Evolutionary conservation across 75 land plant species (phyloP).

Genomic region (Azolla pinnata): DNA sequence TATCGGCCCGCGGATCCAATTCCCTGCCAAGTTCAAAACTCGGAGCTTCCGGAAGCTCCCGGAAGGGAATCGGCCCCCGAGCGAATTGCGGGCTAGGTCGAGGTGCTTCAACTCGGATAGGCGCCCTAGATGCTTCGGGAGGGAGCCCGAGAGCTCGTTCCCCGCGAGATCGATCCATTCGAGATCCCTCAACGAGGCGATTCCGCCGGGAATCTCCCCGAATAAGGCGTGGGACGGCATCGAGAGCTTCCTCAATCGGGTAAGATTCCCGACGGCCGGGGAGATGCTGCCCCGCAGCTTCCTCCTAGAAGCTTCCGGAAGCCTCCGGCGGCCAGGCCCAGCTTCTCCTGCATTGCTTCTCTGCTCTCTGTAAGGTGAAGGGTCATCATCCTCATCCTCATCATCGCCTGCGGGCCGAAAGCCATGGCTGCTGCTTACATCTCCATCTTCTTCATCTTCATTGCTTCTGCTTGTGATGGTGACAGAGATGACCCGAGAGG

Average conservation of each 20-base stretch:
- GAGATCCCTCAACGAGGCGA: conserved; percentile 18
- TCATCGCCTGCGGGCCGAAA: too few relatives aligned
- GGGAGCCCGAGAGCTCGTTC: conserved; percentile 42
- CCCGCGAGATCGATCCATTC: conserved; percentile 36
- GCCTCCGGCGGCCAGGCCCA: too few relatives aligned
- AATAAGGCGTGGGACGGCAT: conserved; percentile 26
- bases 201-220: conserved; percentile 31
- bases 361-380: too few relatives aligned
- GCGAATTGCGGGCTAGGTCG: conserved; percentile 35
- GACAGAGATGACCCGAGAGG: conserved; percentile 26
- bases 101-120: conserved; percentile 28
- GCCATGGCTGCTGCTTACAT: too few relatives aligned
- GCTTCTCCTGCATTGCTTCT: too few relatives aligned
- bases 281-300: conserved; percentile 33
- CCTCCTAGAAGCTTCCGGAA: too few relatives aligned
- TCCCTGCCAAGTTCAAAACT: conserved; percentile 48
- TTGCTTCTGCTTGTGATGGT: conserved; percentile 21
- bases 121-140: conserved; percentile 29
- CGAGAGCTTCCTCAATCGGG: conserved; percentile 30
- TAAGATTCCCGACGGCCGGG: conserved; percentile 19
- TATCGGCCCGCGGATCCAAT: conserved; percentile 43
- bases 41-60: conserved; percentile 21
- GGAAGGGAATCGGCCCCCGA: conserved; percentile 36
- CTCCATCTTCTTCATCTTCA: too few relatives aligned
- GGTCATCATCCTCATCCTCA: too few relatives aligned